phyloP scores from a whole-genome alignment of 805 yeast genomes.

The Torulaspora franciscae region DNA sequence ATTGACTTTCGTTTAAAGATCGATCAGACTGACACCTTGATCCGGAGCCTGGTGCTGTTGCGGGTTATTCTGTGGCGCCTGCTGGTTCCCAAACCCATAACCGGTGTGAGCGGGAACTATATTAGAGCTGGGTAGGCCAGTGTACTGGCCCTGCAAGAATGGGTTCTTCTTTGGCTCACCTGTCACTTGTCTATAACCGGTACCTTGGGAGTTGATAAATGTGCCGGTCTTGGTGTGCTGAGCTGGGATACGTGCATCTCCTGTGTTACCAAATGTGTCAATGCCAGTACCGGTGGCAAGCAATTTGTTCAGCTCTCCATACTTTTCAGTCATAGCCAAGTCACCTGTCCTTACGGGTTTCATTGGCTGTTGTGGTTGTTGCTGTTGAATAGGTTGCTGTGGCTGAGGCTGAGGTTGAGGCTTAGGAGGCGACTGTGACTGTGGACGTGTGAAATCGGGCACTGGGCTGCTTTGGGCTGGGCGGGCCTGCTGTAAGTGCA shows the following conservation, averaged over 20 bases:
- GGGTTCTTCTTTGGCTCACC: slow-evolving; percentile 40
- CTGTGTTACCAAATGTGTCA: slow-evolving; percentile 64
- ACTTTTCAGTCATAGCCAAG: slow-evolving; percentile 50
- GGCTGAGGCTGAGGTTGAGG: slow-evolving; percentile 16
- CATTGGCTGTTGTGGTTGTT: slow-evolving; percentile 38
- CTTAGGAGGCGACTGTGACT: slow-evolving; percentile 6
- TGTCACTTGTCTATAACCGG: slow-evolving; percentile 58
- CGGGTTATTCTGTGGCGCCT: slow-evolving; percentile 27
- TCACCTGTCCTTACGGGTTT: slow-evolving; percentile 49
- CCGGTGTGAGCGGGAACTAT: slow-evolving; percentile 86
- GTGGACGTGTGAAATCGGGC: slow-evolving; percentile 5
- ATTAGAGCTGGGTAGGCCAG: slow-evolving; percentile 61
- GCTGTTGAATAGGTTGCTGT: slow-evolving; percentile 24
- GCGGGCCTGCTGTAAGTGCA: slow-evolving; percentile 12
- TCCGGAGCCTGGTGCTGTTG: slow-evolving; percentile 28
- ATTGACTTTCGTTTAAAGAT: slow-evolving; percentile 16
- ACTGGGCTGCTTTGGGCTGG: slow-evolving; percentile 9
- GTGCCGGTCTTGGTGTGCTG: slow-evolving; percentile 81
- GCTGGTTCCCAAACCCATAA: slow-evolving; percentile 79
- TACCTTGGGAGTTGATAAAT: slow-evolving; percentile 84
- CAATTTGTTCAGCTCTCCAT: slow-evolving; percentile 70
- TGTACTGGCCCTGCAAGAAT: slow-evolving; percentile 58
- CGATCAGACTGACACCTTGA: slow-evolving; percentile 32
- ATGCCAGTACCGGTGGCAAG: slow-evolving; percentile 85
- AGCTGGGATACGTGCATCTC: slow-evolving; percentile 69